Base-by-base conservation (phyloP, 78 protist genomes). In the Anaeramoeba flamelloides region DNA sequence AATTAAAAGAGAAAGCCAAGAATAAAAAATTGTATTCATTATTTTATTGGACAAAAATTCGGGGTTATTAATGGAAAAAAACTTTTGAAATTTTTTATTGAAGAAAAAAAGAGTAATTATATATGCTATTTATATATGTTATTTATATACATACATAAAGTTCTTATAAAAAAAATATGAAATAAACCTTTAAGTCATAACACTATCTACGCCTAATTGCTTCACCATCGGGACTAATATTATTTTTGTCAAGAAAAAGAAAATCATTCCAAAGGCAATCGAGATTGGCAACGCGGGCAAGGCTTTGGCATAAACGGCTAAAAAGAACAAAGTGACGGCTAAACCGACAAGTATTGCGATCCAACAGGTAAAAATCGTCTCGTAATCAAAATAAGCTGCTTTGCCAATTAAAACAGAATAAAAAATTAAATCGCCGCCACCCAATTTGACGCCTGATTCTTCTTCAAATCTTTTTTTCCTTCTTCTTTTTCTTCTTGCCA, bases 201-300 rank as follows among this genome's bases (percentile, higher is more conserved):
- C 69, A 53, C 69, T 53, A 26, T 8, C 8, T 26, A 26, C 17
- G 8, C 69, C 77, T 2, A 69, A 30, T 38, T 74, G 69, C 12
- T 79, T 40, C 0, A 86, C 26, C 64, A 89, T 83, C 37, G 96
- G 96, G 1, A 3, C 17, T 17, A 94, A 0, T 40, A 90, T 41
- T 30, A 32, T 41, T 0, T 34, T 1, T 4, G 94, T 75, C 36
- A 32, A 0, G 82, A 87, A 89, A 89, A 84, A 93, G 83, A 84
- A 85, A 36, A 77, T 0, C 22, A 89, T 82, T 32, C 97, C 98
- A 8, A 90, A 41, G 22, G 76, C 76, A 40, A 95, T 92, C 34
- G 93, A 87, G 2, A 95, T 87, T 4, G 98, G 98, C 40, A 95
- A 88, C 2, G 98, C 98, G 0, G 98, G 98, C 74, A 95, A 90